Percentiles rank a stretch among this genome's conserved stretches.
Conservation (phyloP, 1,284 basidiomycete genomes). For the Porphyrellus sp. region DNA sequence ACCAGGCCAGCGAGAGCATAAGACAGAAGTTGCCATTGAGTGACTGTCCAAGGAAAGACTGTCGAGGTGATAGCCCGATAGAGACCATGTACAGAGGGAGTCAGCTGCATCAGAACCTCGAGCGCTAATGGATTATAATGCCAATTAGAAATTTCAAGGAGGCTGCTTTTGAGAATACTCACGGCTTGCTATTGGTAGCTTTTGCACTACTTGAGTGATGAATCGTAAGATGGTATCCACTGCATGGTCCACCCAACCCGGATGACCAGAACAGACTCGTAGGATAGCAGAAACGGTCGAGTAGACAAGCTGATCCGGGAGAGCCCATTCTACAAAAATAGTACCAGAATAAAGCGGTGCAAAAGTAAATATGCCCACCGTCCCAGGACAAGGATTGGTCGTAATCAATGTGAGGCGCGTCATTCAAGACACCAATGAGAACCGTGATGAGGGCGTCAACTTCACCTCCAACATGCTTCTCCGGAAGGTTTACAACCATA, state of each 20-base stretch:
- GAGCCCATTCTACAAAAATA: conserved; percentile 61
- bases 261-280: conserved; percentile 55
- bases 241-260: conserved; percentile 46
- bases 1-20: conserved; percentile 55
- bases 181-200: conserved; percentile 56
- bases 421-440: conserved; percentile 63
- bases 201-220: conserved; percentile 53
- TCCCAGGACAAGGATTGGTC: conserved; percentile 75
- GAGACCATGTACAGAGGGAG: conserved; percentile 82
- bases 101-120: conserved; percentile 69
- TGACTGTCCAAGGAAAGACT: conserved; percentile 68
- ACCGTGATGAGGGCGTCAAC: conserved; percentile 51
- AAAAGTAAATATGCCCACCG: conserved; percentile 42
- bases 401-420: conserved; percentile 71
- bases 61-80: conserved; percentile 82
- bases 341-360: conserved; percentile 11
- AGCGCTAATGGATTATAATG: conserved; percentile 47
- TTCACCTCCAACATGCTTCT: conserved; percentile 48
- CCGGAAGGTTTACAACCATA: conserved; percentile 61
- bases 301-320: conserved; percentile 78
- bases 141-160: neutral
- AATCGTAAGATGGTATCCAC: conserved; percentile 60
- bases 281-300: conserved; percentile 74
- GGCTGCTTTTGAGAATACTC: conserved; percentile 26
- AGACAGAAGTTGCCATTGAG: conserved; percentile 64